A percentile compares a stretch with the other conserved stretches of the same genome.
Conservation (phyloP, 1,284 basidiomycete species). For the Hypsizygus ulmarius region DNA sequence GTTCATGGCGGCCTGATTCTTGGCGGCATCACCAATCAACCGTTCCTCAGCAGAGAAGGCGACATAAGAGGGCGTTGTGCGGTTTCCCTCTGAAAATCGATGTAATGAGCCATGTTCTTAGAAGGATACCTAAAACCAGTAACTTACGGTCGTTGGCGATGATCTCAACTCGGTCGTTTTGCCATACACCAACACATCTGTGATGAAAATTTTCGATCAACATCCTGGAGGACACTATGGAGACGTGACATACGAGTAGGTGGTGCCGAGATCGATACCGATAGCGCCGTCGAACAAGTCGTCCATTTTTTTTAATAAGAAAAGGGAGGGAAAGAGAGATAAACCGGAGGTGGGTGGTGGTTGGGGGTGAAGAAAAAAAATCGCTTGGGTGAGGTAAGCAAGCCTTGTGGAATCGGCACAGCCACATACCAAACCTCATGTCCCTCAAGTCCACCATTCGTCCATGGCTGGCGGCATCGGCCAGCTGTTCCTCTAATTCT, state of each 20-base stretch:
- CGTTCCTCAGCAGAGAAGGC: conserved; percentile 98
- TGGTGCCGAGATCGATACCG: conserved; percentile 92
- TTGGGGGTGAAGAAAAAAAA: conserved; percentile 42
- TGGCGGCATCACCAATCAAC: conserved; percentile 98
- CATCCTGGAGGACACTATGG: conserved; percentile 14
- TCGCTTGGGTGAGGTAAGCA: conserved; percentile 46
- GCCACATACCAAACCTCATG: conserved; percentile 39
- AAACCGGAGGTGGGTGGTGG: conserved; percentile 29
- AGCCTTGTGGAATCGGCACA: conserved; percentile 39
- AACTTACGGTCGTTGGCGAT: conserved; percentile 92
- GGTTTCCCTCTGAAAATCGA: conserved; percentile 81
- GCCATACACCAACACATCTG: conserved; percentile 96
- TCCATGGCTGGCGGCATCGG: conserved; percentile 40
- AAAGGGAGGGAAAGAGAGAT: conserved; percentile 27
- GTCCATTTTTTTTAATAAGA: conserved; percentile 72
- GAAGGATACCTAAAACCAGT: too few species aligned
- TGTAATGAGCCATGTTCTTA: neutral
- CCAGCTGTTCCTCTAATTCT: conserved; percentile 34
- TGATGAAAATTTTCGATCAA: conserved; percentile 19
- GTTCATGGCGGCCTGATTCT: conserved; percentile 98
- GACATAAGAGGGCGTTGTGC: conserved; percentile 98
- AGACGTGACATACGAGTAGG: conserved; percentile 71
- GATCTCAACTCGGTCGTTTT: conserved; percentile 98
- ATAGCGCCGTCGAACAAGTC: conserved; percentile 95
- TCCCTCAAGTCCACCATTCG: conserved; percentile 37